phyloP scores from a whole-genome alignment of 495 filamentous ascomycete species.

The Jackrogersella minutella region DNA sequence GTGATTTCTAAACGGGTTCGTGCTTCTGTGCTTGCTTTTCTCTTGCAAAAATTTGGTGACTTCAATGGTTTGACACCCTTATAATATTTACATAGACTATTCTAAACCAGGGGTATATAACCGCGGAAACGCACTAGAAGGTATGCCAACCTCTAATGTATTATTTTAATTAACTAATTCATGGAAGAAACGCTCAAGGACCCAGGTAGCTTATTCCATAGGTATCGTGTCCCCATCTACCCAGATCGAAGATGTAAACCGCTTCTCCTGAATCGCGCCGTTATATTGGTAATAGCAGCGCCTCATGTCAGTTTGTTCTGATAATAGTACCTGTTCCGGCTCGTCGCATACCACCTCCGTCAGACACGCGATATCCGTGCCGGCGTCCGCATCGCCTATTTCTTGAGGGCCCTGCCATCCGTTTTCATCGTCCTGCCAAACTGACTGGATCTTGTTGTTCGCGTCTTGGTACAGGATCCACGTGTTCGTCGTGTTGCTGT shows the following conservation, averaged over 20 bases:
- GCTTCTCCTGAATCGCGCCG: slow-evolving; percentile 26
- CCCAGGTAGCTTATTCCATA: slow-evolving; percentile 3
- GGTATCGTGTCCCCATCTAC: slow-evolving; percentile 22
- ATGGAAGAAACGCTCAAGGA: neutral
- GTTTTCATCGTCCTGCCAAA: slow-evolving; percentile 26
- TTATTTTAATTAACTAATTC: slow-evolving; percentile 5
- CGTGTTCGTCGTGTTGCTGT: slow-evolving; percentile 24
- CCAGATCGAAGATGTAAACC: slow-evolving; percentile 20
- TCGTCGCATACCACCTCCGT: slow-evolving; percentile 20
- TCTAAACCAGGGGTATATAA: no score
- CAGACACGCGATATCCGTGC: slow-evolving; percentile 35
- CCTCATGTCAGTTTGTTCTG: slow-evolving; percentile 23
- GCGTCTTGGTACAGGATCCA: slow-evolving; percentile 36
- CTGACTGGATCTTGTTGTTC: slow-evolving; percentile 18
- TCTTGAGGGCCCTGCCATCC: slow-evolving; percentile 29
- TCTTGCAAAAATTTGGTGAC: no score
- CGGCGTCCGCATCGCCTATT: slow-evolving; percentile 29
- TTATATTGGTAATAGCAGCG: slow-evolving; percentile 34
- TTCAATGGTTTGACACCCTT: no score
- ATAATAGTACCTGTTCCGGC: slow-evolving; percentile 1
- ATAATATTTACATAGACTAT: neutral
- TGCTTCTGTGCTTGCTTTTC: no score
- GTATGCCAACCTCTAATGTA: neutral
- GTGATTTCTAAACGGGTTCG: no score
- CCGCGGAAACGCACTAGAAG: neutral